A percentile compares a stretch with the other conserved stretches of the same genome.
Conservation (phyloP, 2,329 filamentous ascomycete genomes). For the Sclerotinia sclerotiorum region DNA sequence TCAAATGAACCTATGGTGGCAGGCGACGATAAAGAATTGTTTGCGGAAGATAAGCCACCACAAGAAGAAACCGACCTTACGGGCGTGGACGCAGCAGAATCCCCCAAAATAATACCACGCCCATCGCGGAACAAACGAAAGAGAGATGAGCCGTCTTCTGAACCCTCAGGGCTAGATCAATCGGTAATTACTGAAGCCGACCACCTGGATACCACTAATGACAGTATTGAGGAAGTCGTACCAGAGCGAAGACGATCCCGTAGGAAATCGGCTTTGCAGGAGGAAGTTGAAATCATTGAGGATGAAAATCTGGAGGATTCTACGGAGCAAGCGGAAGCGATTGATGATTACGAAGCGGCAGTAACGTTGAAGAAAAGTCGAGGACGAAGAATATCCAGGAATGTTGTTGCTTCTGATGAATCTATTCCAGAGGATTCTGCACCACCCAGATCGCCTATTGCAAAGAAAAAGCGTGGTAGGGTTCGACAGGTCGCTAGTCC, state of each 20-base stretch:
- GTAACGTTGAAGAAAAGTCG: constrained; percentile 43
- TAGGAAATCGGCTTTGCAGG: constrained; percentile 6
- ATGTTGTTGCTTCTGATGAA: constrained; percentile 43
- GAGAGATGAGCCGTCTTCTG: constrained; percentile 25
- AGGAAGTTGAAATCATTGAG: background rate
- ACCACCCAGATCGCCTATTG: constrained; percentile 24
- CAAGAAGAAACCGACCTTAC: background rate
- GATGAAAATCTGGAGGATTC: background rate
- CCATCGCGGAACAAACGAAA: constrained; percentile 33
- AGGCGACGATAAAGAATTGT: background rate
- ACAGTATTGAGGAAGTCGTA: background rate
- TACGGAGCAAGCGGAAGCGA: constrained; percentile 35
- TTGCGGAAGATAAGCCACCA: background rate
- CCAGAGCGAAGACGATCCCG: constrained; percentile 5
- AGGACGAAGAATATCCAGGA: constrained; percentile 39
- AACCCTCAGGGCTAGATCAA: background rate
- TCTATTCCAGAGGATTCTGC: constrained; percentile 39
- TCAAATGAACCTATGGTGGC: background rate
- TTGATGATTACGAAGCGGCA: constrained; percentile 42
- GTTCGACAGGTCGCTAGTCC: constrained; percentile 25
- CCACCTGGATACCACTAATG: background rate
- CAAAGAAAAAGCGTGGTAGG: constrained; percentile 28
- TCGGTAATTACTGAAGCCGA: background rate
- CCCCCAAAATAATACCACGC: constrained; percentile 11
- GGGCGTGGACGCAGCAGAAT: background rate